Conservation (phyloP, 2,329 filamentous ascomycete species). For the Phialocephala subalpina region DNA sequence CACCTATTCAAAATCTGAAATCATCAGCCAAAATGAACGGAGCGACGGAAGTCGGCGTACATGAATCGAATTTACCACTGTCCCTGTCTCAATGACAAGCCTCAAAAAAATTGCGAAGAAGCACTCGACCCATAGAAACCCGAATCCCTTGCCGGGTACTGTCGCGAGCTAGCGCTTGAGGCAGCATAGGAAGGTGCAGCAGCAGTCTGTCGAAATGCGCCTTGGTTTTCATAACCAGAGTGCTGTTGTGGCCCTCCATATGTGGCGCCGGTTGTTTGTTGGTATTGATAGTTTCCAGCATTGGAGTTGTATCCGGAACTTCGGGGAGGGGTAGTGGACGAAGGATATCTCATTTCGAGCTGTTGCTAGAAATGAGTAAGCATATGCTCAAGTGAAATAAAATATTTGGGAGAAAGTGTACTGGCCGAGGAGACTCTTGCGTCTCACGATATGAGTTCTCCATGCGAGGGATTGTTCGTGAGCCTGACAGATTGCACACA, state of each 20-base stretch:
- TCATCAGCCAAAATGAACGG: background rate
- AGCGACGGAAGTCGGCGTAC: background rate
- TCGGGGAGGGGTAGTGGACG: background rate
- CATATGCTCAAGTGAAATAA: background rate
- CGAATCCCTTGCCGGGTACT: background rate
- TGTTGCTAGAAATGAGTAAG: background rate
- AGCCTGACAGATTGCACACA: background rate
- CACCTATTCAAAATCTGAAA: background rate
- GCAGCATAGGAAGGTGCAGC: background rate
- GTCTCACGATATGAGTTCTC: background rate
- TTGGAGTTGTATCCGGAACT: background rate
- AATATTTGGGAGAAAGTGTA: background rate
- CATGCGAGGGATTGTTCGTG: background rate
- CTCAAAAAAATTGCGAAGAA: background rate
- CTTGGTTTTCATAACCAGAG: background rate
- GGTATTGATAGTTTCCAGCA: constrained; percentile 2
- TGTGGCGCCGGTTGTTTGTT: background rate
- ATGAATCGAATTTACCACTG: background rate
- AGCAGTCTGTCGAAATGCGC: background rate
- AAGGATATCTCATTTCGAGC: background rate
- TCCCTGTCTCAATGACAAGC: background rate
- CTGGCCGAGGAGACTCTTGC: background rate
- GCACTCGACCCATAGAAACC: background rate
- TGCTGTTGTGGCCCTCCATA: background rate
- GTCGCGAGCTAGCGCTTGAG: background rate